Base-by-base conservation (phyloP, 2,329 filamentous ascomycete species). In the Colletotrichum sublineola region DNA sequence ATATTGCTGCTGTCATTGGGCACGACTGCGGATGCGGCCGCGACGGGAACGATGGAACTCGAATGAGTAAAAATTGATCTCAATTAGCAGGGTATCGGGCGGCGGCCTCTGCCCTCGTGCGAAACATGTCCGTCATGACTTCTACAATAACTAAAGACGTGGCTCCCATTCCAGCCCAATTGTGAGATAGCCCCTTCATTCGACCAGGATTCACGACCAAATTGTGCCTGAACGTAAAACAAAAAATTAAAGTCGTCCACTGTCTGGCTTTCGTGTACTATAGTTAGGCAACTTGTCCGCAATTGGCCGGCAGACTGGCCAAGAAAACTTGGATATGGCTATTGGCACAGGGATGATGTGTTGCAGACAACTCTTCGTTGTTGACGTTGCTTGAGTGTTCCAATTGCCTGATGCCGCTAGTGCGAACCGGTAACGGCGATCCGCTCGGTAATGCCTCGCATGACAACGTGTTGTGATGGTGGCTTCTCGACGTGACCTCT, bases 1-100 rank as follows among this genome's bases (percentile, higher is more conserved):
- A 4, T 31, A 5, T 38, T 14, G 50, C 53, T 20, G 33, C 70
- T 44, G 42, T 36, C 67, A 65, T 65, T 61, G 60, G 60, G 60
- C 66, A 69, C 40, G 55, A 36, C n/a, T 50, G 40, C 55, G 66
- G 66, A 46, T 65, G 53, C 55, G 66, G 66, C 60, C 67, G 66
- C 70, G 60, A 29, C 53, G 46, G 42, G 31, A 64, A 36, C 55
- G 33, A 69, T 69, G 20, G 48, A 29, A 24, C 44, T 64, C 15
- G 53, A 62, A 48, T 24, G 20, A 42, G 53, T 20, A 61, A 42
- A 60, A 31, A 20, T 18, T 29, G 36, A 20, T 31, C 53, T 69
- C 29, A 66, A 73, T 70, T 70, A 18, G 15, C 38, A 70, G 44
- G 55, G 55, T 48, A 64, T 68, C 58, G 24, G 31, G 50, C 31